A percentile compares a stretch with the other conserved stretches of the same genome.
phyloP scores from a whole-genome alignment of 2,329 filamentous ascomycete genomes.

The Sclerotinia sclerotiorum region DNA sequence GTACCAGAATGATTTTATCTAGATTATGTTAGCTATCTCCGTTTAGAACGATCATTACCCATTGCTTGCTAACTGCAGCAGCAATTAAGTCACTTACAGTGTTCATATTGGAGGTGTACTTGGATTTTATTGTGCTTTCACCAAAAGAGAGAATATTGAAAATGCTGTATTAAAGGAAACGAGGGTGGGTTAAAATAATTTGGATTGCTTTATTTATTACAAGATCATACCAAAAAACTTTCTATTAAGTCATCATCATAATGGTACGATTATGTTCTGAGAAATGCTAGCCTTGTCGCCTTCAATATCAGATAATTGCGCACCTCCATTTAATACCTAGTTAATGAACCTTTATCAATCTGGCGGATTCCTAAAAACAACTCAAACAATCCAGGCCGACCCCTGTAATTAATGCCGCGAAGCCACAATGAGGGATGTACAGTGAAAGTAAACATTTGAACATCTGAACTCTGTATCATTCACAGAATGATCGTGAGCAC shows the following conservation, averaged over 20 bases:
- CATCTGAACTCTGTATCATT: slow-evolving; percentile 7
- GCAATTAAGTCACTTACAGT: slow-evolving; percentile 47
- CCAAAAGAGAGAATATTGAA: not conserved
- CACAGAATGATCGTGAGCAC: not conserved
- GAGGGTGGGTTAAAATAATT: not conserved
- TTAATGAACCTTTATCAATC: not conserved
- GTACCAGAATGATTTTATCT: slow-evolving; percentile 69
- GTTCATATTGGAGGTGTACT: slow-evolving; percentile 47
- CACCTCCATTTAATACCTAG: too few species aligned
- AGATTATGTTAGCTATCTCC: slow-evolving; percentile 28
- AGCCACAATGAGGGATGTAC: slow-evolving; percentile 18
- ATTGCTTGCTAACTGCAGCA: not conserved
- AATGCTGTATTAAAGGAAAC: not conserved
- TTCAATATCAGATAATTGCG: slow-evolving; percentile 6
- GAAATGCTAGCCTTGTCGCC: slow-evolving; percentile 19
- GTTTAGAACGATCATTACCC: not conserved
- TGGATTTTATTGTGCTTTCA: not conserved
- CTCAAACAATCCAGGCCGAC: not conserved
- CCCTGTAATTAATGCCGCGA: slow-evolving; percentile 17
- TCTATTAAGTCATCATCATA: slow-evolving; percentile 2
- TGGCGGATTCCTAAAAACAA: not conserved
- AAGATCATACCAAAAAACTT: not conserved
- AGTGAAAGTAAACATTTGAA: slow-evolving; percentile 1
- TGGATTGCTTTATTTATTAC: not conserved
- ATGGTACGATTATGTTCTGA: slow-evolving; percentile 11